These are phyloP conservation scores for Penicillium aurantiogriseum DNA, from an alignment of 2,329 filamentous ascomycete species.

Conservation along the genomic window DNA sequence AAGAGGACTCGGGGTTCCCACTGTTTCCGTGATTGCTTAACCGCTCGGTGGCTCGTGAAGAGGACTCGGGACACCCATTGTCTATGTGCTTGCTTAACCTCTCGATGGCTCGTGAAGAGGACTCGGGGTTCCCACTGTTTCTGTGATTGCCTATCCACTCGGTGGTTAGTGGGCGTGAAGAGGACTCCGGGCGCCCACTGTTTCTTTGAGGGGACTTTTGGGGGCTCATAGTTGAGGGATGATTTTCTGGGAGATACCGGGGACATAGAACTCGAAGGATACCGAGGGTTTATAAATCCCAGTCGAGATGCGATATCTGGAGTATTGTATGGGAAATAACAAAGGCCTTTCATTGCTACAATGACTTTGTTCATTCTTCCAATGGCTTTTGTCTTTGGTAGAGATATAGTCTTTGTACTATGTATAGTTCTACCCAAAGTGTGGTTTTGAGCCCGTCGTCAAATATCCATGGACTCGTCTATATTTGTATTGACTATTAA, in stretches of 20 bases:
- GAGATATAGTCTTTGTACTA: background rate
- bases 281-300: background rate
- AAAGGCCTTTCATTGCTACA: background rate
- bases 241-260: background rate
- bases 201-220: too few relatives aligned
- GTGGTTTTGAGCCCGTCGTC: background rate
- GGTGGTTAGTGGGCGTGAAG: background rate
- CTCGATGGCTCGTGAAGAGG: too few relatives aligned
- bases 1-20: too few relatives aligned
- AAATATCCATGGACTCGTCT: background rate
- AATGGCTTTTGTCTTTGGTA: background rate
- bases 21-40: too few relatives aligned
- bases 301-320: background rate
- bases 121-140: too few relatives aligned
- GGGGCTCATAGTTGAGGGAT: background rate
- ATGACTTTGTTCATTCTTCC: background rate
- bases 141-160: too few relatives aligned
- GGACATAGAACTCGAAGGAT: background rate
- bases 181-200: too few relatives aligned
- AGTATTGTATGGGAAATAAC: background rate
- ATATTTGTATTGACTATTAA: too few relatives aligned
- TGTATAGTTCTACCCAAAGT: background rate
- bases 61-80: too few relatives aligned
- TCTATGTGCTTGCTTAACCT: too few relatives aligned
- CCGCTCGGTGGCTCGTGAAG: too few relatives aligned